These are phyloP conservation scores for Kernera saxatilis DNA, from an alignment of 345 rosid species.

Conservation along the genomic window DNA sequence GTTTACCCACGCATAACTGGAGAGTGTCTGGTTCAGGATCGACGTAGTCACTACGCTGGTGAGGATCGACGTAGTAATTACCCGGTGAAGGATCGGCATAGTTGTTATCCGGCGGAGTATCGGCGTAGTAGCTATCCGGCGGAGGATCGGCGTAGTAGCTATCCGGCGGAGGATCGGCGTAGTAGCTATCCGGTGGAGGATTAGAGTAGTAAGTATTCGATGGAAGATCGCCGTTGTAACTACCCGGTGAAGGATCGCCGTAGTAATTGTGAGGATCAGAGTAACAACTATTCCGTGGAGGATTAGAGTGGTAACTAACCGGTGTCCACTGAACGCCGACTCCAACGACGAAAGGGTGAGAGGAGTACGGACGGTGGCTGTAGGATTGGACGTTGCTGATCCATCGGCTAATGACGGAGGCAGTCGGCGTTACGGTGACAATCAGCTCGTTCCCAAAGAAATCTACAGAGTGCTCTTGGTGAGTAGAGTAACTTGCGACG, in stretches of 20 bases:
- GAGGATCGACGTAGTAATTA: not conserved
- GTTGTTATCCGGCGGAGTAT: not conserved
- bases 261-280: not conserved
- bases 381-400: not conserved
- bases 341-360: slow-evolving; percentile 25
- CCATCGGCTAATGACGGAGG: slow-evolving; percentile 30
- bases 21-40: slow-evolving; percentile 22
- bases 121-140: not conserved
- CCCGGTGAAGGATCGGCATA: not conserved
- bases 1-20: slow-evolving; percentile 30
- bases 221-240: too few relatives aligned
- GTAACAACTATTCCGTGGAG: not conserved
- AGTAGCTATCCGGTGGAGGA: not conserved
- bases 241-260: not conserved
- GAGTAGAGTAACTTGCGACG: not conserved
- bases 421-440: slow-evolving; percentile 22
- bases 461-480: not conserved
- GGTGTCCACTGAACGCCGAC: slow-evolving; percentile 33
- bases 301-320: not conserved
- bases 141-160: not conserved
- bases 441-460: slow-evolving; percentile 20
- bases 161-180: not conserved
- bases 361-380: not conserved
- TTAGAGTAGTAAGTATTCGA: too few relatives aligned
- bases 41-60: not conserved